Conservation (phyloP, 2,329 filamentous ascomycete species). For the Thyridium curvatum region DNA sequence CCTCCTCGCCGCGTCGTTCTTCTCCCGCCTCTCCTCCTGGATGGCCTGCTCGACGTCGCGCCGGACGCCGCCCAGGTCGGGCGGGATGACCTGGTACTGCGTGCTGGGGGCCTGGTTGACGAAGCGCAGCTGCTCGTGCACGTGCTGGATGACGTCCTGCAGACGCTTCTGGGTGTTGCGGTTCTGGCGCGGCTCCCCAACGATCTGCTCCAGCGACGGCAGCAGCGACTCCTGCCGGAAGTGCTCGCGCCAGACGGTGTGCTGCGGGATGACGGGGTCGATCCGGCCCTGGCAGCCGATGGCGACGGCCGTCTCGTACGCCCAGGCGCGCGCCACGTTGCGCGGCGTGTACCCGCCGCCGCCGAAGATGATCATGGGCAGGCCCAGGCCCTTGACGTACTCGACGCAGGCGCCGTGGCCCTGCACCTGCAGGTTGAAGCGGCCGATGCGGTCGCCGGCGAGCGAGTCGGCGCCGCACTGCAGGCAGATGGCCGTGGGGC, state of each 20-base stretch:
- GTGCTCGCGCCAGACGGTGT: constrained; percentile 80
- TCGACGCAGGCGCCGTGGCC: constrained; percentile 89
- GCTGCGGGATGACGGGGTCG: constrained; percentile 64
- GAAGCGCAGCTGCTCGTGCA: constrained; percentile 81
- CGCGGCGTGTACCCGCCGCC: constrained; percentile 94
- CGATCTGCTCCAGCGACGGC: constrained; percentile 70
- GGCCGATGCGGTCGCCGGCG: constrained; percentile 85
- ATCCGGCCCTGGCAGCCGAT: constrained; percentile 69
- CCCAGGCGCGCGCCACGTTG: constrained; percentile 95
- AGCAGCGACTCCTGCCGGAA: constrained; percentile 87
- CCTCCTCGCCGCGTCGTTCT: constrained; percentile 45
- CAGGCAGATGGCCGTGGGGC: constrained; percentile 84
- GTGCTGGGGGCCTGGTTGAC: constrained; percentile 81
- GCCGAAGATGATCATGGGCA: constrained; percentile 85
- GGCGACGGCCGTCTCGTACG: constrained; percentile 89
- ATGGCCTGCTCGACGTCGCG: constrained; percentile 63
- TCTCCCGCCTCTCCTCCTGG: constrained; percentile 57
- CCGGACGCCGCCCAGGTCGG: constrained; percentile 63
- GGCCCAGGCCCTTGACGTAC: constrained; percentile 73
- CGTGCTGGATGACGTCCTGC: constrained; percentile 67
- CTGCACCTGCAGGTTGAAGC: constrained; percentile 94
- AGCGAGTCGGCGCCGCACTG: constrained; percentile 95
- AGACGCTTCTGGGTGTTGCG: constrained; percentile 73
- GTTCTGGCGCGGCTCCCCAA: constrained; percentile 66
- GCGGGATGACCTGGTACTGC: constrained; percentile 74